Conservation (phyloP, 768 basidiomycete genomes). For the Termitomyces sp. region DNA sequence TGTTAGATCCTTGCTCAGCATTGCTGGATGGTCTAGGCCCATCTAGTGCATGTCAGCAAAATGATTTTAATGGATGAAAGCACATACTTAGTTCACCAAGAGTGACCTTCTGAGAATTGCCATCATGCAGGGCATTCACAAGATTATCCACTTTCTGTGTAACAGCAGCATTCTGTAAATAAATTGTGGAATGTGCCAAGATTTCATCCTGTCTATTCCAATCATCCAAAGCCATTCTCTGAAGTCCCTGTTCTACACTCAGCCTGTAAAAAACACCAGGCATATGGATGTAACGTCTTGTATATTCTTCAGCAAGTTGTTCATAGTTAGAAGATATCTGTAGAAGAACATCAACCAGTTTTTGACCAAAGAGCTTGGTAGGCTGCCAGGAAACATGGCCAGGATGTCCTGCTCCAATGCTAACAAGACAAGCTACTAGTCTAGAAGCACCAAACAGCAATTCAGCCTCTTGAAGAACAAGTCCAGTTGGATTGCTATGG, state of each 20-base stretch:
- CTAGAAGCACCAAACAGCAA: background rate
- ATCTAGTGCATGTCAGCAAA: background rate
- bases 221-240: background rate
- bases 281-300: background rate
- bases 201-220: background rate
- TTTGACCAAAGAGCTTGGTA: background rate
- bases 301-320: background rate
- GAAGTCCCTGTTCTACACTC: background rate
- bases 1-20: too few relatives aligned
- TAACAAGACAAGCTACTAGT: slow-evolving; percentile 1
- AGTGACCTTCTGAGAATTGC: background rate
- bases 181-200: background rate
- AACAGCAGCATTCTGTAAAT: background rate
- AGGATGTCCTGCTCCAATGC: slow-evolving; percentile 1
- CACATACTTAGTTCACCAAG: background rate
- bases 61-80: background rate
- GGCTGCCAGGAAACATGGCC: background rate
- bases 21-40: background rate
- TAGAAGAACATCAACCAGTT: background rate
- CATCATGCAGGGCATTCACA: background rate
- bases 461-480: slow-evolving; percentile 4
- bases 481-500: background rate
- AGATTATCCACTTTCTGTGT: background rate
- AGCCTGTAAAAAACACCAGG: slow-evolving; percentile 1
- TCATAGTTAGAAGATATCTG: background rate